Conservation (phyloP, 1,139 yeast species). For the Blastobotrys arbuscula region DNA sequence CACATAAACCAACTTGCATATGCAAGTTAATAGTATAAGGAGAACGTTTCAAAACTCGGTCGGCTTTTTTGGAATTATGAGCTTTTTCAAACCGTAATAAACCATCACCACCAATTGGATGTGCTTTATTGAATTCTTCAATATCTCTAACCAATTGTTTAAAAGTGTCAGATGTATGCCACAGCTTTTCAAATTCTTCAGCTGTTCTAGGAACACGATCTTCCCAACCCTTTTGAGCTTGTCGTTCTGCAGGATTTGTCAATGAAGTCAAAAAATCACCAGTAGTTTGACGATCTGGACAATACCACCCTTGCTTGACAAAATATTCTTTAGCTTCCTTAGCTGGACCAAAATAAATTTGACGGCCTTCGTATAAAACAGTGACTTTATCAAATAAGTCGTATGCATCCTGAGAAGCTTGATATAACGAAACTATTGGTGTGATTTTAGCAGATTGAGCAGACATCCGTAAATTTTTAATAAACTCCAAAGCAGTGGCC, state of each 20-base stretch:
- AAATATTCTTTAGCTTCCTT: slow-evolving; percentile 55
- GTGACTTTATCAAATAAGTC: slow-evolving; percentile 68
- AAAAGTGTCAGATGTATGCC: slow-evolving; percentile 58
- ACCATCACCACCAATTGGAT: slow-evolving; percentile 25
- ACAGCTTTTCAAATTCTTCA: slow-evolving; percentile 58
- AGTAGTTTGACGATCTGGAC: slow-evolving; percentile 73
- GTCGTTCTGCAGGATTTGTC: slow-evolving; percentile 68
- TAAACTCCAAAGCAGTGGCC: slow-evolving; percentile 71
- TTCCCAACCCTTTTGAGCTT: slow-evolving; percentile 51
- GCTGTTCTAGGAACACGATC: slow-evolving; percentile 61
- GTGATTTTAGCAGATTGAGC: slow-evolving; percentile 57
- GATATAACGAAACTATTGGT: slow-evolving; percentile 73
- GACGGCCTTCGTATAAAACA: slow-evolving; percentile 70
- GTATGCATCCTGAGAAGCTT: slow-evolving; percentile 74
- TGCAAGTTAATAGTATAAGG: slow-evolving; percentile 61
- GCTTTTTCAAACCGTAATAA: slow-evolving; percentile 41
- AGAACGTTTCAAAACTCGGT: slow-evolving; percentile 47
- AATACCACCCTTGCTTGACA: slow-evolving; percentile 60
- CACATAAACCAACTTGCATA: slow-evolving; percentile 59
- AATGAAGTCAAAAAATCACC: slow-evolving; percentile 80
- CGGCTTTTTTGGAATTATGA: slow-evolving; percentile 50
- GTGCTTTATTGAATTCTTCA: slow-evolving; percentile 33
- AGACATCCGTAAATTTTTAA: slow-evolving; percentile 58
- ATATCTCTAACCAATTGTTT: slow-evolving; percentile 37
- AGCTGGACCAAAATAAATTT: slow-evolving; percentile 66